Evolutionary conservation across 176 grass and related monocot species (phyloP).

Genomic region (barley (Hordeum vulgare)): DNA sequence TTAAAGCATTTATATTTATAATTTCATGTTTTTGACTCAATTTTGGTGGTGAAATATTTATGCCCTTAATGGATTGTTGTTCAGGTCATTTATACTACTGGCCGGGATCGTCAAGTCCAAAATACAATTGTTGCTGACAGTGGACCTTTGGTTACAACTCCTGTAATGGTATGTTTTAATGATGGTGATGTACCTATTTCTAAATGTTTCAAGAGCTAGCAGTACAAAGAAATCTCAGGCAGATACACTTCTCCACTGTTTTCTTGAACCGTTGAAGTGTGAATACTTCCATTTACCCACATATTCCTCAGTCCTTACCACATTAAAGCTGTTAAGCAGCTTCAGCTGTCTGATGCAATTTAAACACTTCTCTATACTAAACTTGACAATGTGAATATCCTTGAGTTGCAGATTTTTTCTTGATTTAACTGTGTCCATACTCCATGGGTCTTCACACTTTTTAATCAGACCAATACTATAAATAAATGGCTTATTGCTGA

Average conservation of each 20-base stretch:
- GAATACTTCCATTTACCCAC: conserved; percentile 6
- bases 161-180: conserved; percentile 57
- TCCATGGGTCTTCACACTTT: background rate
- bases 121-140: conserved; percentile 76
- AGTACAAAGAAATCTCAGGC: background rate
- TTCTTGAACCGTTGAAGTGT: background rate
- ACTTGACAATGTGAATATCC: background rate
- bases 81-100: conserved; percentile 90
- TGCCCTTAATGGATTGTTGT: background rate
- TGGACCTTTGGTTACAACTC: conserved; percentile 51
- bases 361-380: background rate
- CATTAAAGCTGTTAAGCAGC: conserved; percentile 1
- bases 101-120: conserved; percentile 63
- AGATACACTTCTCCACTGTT: conserved; percentile 6
- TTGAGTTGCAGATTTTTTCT: conserved; percentile 9
- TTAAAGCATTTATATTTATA: background rate
- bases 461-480: background rate
- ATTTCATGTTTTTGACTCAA: background rate
- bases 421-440: background rate
- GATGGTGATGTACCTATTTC: conserved; percentile 23
- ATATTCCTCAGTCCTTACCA: background rate
- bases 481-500: background rate
- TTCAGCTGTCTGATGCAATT: background rate
- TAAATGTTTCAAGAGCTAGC: background rate
- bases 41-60: conserved; percentile 6